phyloP scores from a whole-genome alignment of 306 rosid species.

The Luffa aegyptiaca region DNA sequence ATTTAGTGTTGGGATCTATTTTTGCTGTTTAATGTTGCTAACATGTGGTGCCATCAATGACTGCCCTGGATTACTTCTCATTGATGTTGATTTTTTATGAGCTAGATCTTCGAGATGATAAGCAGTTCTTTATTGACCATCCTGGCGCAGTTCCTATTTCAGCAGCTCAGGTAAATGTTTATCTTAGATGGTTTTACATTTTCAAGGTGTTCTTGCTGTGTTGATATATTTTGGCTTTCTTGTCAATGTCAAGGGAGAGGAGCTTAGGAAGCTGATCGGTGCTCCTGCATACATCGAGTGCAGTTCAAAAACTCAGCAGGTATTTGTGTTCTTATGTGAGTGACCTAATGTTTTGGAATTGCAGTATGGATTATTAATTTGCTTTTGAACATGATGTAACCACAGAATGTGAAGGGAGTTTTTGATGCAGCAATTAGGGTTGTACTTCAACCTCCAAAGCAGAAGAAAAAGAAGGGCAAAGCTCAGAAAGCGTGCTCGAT shows the following conservation, averaged over 20 bases:
- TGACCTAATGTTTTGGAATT: neutral
- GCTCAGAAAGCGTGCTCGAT: slow-evolving; percentile 93
- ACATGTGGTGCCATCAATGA: neutral
- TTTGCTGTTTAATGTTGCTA: neutral
- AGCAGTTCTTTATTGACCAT: slow-evolving; percentile 87
- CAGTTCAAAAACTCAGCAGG: slow-evolving; percentile 97
- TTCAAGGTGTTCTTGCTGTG: neutral
- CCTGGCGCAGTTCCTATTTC: slow-evolving; percentile 95
- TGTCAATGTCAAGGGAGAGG: slow-evolving; percentile 66
- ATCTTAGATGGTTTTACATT: neutral
- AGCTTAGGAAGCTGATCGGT: slow-evolving; percentile 81
- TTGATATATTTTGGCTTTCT: neutral
- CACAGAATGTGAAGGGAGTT: slow-evolving; percentile 88
- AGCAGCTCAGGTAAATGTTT: slow-evolving; percentile 54
- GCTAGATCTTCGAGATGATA: slow-evolving; percentile 94
- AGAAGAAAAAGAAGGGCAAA: slow-evolving; percentile 92
- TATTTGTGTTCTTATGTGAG: neutral
- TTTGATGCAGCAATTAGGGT: slow-evolving; percentile 94
- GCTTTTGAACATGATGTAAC: slow-evolving; percentile 8
- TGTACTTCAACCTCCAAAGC: slow-evolving; percentile 99
- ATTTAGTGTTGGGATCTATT: neutral
- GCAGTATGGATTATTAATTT: neutral
- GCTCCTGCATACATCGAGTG: slow-evolving; percentile 95
- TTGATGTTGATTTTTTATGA: slow-evolving; percentile 21
- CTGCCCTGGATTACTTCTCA: neutral